These are phyloP conservation scores for Purpureocillium lavendulum DNA, from an alignment of 2,329 filamentous ascomycete genomes.

Conservation along the genomic window DNA sequence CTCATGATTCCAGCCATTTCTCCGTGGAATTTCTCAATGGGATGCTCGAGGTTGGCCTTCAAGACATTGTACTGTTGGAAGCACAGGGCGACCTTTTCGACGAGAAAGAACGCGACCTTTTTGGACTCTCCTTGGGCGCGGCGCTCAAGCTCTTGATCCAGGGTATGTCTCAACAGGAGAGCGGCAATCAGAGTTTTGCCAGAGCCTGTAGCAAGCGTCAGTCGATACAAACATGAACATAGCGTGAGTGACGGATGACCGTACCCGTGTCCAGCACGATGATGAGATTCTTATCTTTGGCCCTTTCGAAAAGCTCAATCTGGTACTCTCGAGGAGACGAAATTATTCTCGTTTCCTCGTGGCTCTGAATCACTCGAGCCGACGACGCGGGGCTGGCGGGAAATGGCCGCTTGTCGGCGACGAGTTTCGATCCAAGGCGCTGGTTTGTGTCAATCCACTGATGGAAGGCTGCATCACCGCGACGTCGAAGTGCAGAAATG, in stretches of 20 bases:
- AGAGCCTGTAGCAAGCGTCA: slow-evolving; percentile 48
- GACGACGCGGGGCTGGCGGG: neutral
- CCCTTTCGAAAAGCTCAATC: slow-evolving; percentile 79
- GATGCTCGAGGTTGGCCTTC: slow-evolving; percentile 69
- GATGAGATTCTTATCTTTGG: slow-evolving; percentile 79
- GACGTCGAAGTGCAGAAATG: neutral
- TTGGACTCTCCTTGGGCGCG: slow-evolving; percentile 50
- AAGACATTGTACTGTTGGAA: slow-evolving; percentile 84
- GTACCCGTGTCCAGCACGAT: slow-evolving; percentile 85
- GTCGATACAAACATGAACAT: neutral
- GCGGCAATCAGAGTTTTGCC: slow-evolving; percentile 97
- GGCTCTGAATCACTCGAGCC: neutral
- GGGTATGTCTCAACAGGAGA: slow-evolving; percentile 66
- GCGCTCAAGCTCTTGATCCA: slow-evolving; percentile 69
- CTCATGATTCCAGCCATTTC: slow-evolving; percentile 43
- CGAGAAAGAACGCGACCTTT: slow-evolving; percentile 78
- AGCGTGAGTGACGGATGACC: slow-evolving; percentile 1
- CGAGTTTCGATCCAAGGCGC: neutral
- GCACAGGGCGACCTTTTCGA: slow-evolving; percentile 82
- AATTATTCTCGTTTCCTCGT: slow-evolving; percentile 46
- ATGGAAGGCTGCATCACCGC: slow-evolving; percentile 7
- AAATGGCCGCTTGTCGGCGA: neutral
- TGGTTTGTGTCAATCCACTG: slow-evolving; percentile 5
- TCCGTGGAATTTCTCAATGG: slow-evolving; percentile 68
- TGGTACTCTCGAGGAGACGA: slow-evolving; percentile 83